Conservation (phyloP, 2,329 filamentous ascomycete genomes). For the Fusarium oligoseptatum region DNA sequence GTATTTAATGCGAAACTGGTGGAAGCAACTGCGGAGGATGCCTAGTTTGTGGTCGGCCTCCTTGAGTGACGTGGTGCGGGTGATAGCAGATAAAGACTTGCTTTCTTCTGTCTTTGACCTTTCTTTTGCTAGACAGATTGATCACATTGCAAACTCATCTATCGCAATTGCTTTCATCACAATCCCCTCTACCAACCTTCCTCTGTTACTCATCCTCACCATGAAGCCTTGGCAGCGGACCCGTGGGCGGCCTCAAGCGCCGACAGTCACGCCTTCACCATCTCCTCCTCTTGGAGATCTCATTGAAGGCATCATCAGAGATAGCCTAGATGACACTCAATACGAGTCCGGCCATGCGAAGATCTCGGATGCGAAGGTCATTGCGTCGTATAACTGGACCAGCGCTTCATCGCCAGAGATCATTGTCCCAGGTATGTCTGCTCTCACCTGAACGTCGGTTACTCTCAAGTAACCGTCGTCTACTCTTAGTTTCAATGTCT, state of each 20-base stretch:
- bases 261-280: slow-evolving; percentile 2
- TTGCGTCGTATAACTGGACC: slow-evolving; percentile 66
- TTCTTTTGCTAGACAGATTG: not conserved
- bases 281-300: slow-evolving; percentile 41
- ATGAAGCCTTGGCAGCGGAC: slow-evolving; percentile 16
- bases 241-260: not conserved
- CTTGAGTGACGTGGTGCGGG: not conserved
- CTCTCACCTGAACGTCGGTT: not conserved
- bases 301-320: slow-evolving; percentile 35
- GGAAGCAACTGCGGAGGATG: not conserved
- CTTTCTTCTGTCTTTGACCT: not conserved
- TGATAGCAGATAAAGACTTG: slow-evolving; percentile 5
- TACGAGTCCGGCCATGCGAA: not conserved
- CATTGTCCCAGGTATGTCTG: slow-evolving; percentile 55
- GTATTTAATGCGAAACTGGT: slow-evolving; percentile 24
- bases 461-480: not conserved
- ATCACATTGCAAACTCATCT: not conserved
- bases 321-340: slow-evolving; percentile 4
- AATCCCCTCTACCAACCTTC: not conserved
- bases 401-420: slow-evolving; percentile 57
- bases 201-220: not conserved
- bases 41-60: not conserved
- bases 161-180: not conserved
- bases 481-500: not conserved
- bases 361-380: slow-evolving; percentile 55